Conservation (phyloP, 768 basidiomycete genomes). For the Boletus pseudopeckii region DNA sequence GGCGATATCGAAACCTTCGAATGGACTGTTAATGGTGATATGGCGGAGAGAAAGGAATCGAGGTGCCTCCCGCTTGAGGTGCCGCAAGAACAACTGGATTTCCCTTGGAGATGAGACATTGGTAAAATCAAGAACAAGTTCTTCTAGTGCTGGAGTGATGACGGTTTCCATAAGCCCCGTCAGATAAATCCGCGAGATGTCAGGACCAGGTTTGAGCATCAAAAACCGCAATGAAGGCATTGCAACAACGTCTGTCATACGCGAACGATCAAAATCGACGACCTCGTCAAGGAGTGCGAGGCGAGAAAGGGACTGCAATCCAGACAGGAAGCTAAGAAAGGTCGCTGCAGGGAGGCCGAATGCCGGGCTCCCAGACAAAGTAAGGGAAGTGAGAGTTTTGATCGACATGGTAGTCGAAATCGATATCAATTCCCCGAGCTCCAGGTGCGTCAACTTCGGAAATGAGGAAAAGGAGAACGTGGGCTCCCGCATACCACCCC, state of each 20-base stretch:
- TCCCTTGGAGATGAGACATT: conserved; percentile 25
- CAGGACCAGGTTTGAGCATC: conserved; percentile 23
- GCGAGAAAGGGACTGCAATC: conserved; percentile 20
- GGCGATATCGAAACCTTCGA: conserved; percentile 22
- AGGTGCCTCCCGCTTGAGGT: conserved; percentile 27
- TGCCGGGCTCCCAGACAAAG: conserved; percentile 21
- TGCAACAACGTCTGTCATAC: conserved; percentile 7
- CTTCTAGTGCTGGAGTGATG: conserved; percentile 22
- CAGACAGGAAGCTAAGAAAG: conserved; percentile 24
- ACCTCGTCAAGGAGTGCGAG: conserved; percentile 27
- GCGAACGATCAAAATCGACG: conserved; percentile 25
- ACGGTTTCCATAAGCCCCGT: conserved; percentile 23
- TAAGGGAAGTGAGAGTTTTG: conserved; percentile 22
- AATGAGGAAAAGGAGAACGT: conserved; percentile 19
- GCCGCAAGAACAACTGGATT: conserved; percentile 26
- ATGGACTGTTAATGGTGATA: conserved; percentile 24
- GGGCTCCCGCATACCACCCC: conserved; percentile 3
- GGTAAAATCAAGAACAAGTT: conserved; percentile 27
- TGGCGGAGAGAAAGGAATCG: conserved; percentile 24
- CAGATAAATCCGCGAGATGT: conserved; percentile 28
- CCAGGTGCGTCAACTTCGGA: conserved; percentile 20
- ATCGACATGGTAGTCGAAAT: conserved; percentile 18
- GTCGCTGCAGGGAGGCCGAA: conserved; percentile 18
- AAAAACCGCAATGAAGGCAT: conserved; percentile 20
- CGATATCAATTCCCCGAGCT: conserved; percentile 19